These are phyloP conservation scores for Thelonectria blattea DNA, from an alignment of 2,329 filamentous ascomycete genomes.

Conservation along the genomic window DNA sequence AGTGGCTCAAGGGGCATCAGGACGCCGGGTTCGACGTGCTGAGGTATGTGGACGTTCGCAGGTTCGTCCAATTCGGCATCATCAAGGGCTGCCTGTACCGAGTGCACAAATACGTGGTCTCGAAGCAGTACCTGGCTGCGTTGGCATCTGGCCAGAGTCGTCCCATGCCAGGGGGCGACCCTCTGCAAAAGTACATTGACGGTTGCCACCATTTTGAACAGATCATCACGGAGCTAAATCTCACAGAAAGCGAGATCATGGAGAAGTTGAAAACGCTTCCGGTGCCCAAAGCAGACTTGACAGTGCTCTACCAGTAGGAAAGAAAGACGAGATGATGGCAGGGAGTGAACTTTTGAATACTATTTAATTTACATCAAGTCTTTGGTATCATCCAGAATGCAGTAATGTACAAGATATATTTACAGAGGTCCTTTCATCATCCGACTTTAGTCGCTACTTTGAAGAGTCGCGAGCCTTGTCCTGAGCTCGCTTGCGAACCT, in stretches of 20 bases:
- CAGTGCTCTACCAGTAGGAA: slow-evolving; percentile 54
- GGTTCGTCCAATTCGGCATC: slow-evolving; percentile 93
- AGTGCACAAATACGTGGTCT: slow-evolving; percentile 88
- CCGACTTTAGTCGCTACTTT: slow-evolving; percentile 4
- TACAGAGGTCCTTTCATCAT: slow-evolving; percentile 24
- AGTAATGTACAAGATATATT: slow-evolving; percentile 38
- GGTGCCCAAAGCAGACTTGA: slow-evolving; percentile 58
- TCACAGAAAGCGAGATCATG: slow-evolving; percentile 74
- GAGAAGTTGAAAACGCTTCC: slow-evolving; percentile 67
- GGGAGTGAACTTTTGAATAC: slow-evolving; percentile 18
- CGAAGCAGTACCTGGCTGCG: slow-evolving; percentile 64
- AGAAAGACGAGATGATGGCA: background rate
- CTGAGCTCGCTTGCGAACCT: slow-evolving; percentile 38
- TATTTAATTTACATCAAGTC: slow-evolving; percentile 34
- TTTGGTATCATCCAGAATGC: slow-evolving; percentile 39
- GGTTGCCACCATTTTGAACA: slow-evolving; percentile 81
- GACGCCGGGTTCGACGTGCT: slow-evolving; percentile 70
- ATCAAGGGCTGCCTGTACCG: slow-evolving; percentile 95
- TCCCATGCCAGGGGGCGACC: slow-evolving; percentile 50
- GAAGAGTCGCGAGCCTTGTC: slow-evolving; percentile 18
- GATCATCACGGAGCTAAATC: slow-evolving; percentile 77
- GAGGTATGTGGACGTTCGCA: slow-evolving; percentile 81
- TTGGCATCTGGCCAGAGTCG: slow-evolving; percentile 61
- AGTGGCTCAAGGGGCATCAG: slow-evolving; percentile 82
- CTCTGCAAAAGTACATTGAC: slow-evolving; percentile 72